phyloP scores from a whole-genome alignment of 2,329 filamentous ascomycete species.

The Eurotiales sp. region DNA sequence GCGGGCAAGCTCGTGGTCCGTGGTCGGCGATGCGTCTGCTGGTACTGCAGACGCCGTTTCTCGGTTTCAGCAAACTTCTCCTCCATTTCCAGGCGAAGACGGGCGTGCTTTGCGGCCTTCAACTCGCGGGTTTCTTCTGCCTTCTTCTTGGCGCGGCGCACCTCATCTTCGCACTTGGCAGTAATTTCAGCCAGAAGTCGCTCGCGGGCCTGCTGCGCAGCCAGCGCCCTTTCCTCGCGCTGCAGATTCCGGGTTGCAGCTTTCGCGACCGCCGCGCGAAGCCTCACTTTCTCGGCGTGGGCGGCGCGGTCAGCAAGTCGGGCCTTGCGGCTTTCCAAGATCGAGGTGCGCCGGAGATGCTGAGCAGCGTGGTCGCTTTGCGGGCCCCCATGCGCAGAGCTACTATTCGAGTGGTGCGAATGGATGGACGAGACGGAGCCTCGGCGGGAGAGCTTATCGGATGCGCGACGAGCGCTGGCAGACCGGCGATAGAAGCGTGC shows the following conservation, averaged over 20 bases:
- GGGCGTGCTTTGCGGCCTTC: slow-evolving; percentile 59
- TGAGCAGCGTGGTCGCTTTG: slow-evolving; percentile 61
- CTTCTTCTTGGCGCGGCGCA: slow-evolving; percentile 62
- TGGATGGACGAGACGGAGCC: slow-evolving; percentile 63
- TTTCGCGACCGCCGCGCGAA: slow-evolving; percentile 60
- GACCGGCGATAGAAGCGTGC: slow-evolving; percentile 58
- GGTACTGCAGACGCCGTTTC: slow-evolving; percentile 50
- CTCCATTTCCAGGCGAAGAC: slow-evolving; percentile 59
- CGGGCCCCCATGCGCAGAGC: slow-evolving; percentile 45
- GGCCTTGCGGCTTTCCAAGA: slow-evolving; percentile 62
- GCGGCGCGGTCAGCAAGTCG: slow-evolving; percentile 61
- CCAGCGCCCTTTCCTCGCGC: slow-evolving; percentile 60
- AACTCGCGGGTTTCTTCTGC: slow-evolving; percentile 63
- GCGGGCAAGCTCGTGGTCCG: slow-evolving; percentile 50
- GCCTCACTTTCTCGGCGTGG: slow-evolving; percentile 62
- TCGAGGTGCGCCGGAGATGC: slow-evolving; percentile 62
- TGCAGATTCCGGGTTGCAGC: slow-evolving; percentile 54
- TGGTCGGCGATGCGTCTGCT: slow-evolving; percentile 47
- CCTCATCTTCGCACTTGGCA: slow-evolving; percentile 63
- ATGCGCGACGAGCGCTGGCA: slow-evolving; percentile 55
- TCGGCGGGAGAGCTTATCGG: slow-evolving; percentile 59
- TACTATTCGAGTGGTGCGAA: slow-evolving; percentile 57
- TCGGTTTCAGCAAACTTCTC: slow-evolving; percentile 63
- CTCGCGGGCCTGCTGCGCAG: slow-evolving; percentile 61
- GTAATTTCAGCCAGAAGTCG: slow-evolving; percentile 62